Base-by-base conservation (phyloP, 257 asterid genomes). In the Paulownia fortunei region DNA sequence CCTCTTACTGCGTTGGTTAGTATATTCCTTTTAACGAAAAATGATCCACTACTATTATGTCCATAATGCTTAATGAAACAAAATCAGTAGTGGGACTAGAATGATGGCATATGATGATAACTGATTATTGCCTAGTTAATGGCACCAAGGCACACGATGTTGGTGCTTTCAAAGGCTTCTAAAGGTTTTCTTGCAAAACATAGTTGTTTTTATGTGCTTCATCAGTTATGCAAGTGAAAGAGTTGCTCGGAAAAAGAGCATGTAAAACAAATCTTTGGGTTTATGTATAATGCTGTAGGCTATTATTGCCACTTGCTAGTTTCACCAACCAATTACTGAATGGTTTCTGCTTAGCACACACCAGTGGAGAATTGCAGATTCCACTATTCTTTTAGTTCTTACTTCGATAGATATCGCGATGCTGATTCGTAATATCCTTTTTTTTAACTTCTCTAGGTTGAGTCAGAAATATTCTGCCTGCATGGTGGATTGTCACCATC, bases 1-100 rank as follows among this genome's bases (percentile, higher is more conserved):
- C 97, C 97, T 19, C 94, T 92, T 8, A 92, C 96, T 9, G 96
- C 96, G 46, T 81, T 90, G 94, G 97, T 92, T 65, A 90, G 96
- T 84, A 54, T 56, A 36, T 69, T 30, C 23, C 19, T 30, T 69
- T 41, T 37, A 49, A 51, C 8, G n/a, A 47, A 54, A 23, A 59
- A 37, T 13, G 19, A 37, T 46, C 42, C 32, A 9, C 27, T 63
- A 47, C 24, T 60, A 34, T 15, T 37, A 6, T 56, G 41, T 44
- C 32, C 32, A 18, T 54, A 0, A 54, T 54, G 61, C 24, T 27
- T 24, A 52, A 16, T 30, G 11, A 71, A 71, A 13, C 0, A 24
- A 52, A 71, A 52, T 71, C 52, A 54, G 16, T 54, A 6, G 27
- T 21, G 19, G 15, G 61, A 18, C 10, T 54, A 19, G 61, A 19